Conservation (phyloP, 179 eudicot genomes). For the Spergularia azorica region DNA sequence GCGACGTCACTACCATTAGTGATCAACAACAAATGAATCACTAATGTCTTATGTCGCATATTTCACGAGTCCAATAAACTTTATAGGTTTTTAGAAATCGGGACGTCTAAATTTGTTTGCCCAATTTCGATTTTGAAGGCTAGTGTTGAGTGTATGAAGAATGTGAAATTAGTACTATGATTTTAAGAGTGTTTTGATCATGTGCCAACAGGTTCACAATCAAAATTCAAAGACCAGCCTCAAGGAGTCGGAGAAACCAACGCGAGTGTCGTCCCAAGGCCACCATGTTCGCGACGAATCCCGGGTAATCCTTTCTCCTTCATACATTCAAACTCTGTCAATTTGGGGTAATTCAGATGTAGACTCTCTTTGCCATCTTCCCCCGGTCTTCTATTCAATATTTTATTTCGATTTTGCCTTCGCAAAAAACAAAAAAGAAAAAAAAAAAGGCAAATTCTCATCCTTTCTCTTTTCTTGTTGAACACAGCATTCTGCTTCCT, state of each 20-base stretch:
- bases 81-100: no score
- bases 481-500: conserved; percentile 32
- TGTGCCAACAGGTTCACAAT: conserved; percentile 2
- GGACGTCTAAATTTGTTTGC: no score
- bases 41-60: neutral
- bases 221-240: conserved; percentile 15
- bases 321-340: no score
- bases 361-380: no score
- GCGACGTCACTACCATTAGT: neutral
- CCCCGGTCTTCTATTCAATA: no score
- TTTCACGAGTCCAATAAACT: no score
- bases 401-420: no score
- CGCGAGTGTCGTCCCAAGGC: neutral
- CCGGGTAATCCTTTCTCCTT: neutral
- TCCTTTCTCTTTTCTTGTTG: neutral
- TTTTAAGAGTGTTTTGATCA: neutral
- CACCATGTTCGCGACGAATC: conserved; percentile 3
- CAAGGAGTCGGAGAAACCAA: neutral
- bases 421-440: no score
- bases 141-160: no score
- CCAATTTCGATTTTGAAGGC: no score
- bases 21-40: neutral
- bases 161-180: no score
- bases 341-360: no score
- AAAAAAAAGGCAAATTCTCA: neutral